Evolutionary conservation across 345 rosid genomes (phyloP), one percentile per base, ranked within the genome.

Genomic region (Salix viminalis): DNA sequence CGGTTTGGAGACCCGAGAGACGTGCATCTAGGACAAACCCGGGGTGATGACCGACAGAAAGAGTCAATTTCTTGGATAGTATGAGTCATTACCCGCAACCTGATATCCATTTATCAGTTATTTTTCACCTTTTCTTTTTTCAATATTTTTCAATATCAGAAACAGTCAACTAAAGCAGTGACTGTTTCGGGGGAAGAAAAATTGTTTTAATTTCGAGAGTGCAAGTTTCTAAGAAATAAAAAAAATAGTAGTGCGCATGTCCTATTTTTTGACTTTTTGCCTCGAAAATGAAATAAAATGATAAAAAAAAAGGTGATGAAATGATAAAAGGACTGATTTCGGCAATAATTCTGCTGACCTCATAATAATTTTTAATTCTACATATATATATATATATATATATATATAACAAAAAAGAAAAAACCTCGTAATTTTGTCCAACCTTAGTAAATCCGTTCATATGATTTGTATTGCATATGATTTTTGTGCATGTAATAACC

Each of bases 81-180:
- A 56, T 11, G 28, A n/a, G 10, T n/a, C 56, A 64, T 79, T 58
- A 64, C 67, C 39, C 76, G 23, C 9, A 46, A 73, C 65, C 69
- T 67, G 7, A 21, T n/a, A 4, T 68, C 48, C 72, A 23, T 21
- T 41, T 10, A 12, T 26, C 26, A 8, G 19, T 7, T 46, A 3
- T 70, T 70, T 70, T n/a, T 70, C 16, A 32, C 73, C 18, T 69
- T 44, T 16, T 5, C 18, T 14, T 46, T 46, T 46, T 2, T n/a
- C 24, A 56, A 3, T 3, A 11, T 12, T 42, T 16, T 30, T 30
- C 32, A 30, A 30, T 30, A 30, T 30, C 32, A 30, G 32, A 30
- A 30, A 30, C 4, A 30, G 32, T 30, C 32, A 30, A 5, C 56
- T 16, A 18, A 50, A 18, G n/a, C 56, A 18, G 56, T 50, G 9